Evolutionary conservation across 495 filamentous ascomycete genomes (phyloP).

Genomic region (Aspergillus wentii): DNA sequence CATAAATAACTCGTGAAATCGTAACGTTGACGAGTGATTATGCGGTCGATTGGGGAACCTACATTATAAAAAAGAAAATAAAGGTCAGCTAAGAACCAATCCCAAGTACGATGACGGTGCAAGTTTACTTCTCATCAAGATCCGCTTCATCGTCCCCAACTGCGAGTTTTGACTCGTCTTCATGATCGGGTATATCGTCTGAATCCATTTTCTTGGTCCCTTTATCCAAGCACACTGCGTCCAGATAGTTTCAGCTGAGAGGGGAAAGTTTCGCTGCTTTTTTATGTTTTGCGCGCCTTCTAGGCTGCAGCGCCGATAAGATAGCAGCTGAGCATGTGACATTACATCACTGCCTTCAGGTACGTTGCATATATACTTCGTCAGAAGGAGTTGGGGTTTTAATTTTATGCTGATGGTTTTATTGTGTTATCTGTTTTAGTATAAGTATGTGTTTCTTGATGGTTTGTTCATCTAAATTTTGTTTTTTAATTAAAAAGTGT

Average conservation of each 20-base stretch:
- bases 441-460: too few species aligned
- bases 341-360: constrained; percentile 13
- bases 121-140: constrained; percentile 62
- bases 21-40: constrained; percentile 72
- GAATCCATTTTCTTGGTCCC: constrained; percentile 38
- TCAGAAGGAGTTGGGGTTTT: too few species aligned
- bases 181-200: constrained; percentile 47
- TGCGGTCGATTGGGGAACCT: constrained; percentile 82
- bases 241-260: too few species aligned
- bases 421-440: too few species aligned
- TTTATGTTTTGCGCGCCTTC: constrained; percentile 1
- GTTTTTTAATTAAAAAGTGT: too few species aligned
- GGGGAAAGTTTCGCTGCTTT: background rate
- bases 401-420: too few species aligned
- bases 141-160: constrained; percentile 43
- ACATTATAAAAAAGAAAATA: constrained; percentile 1
- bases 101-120: too few species aligned
- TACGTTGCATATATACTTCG: too few species aligned
- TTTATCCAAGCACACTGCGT: too few species aligned
- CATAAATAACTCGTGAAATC: constrained; percentile 76
- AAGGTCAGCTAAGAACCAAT: too few species aligned
- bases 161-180: constrained; percentile 30
- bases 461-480: too few species aligned
- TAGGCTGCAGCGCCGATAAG: constrained; percentile 34
- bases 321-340: constrained; percentile 17